Base-by-base conservation (phyloP, 139 green algal genomes). In the Nannochloris sp. region DNA sequence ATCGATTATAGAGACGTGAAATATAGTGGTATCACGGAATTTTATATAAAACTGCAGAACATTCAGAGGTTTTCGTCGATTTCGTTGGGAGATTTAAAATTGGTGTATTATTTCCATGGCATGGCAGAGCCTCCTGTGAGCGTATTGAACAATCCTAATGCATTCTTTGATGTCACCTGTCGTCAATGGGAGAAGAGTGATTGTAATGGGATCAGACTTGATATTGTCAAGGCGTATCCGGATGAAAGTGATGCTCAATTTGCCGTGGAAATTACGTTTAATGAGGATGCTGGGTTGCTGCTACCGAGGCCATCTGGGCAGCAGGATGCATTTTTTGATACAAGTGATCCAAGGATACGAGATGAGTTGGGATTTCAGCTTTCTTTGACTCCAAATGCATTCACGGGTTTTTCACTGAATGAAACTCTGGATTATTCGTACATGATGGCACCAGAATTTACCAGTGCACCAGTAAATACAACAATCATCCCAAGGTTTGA, bases 81-180 rank as follows among this genome's bases (percentile, higher is more conserved):
- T 1, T 26, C 61, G 20, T 33, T 88, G 17, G 36, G 61, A 4
- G 10, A 58, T 25, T 31, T 83, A 2, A 48, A 49, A 17, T 29
- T 87, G 26, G 67, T 88, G 62, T 89, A 89, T 73, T 89, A 70
- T 65, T 79, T 89, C 26, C 61, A 86, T 17, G 66, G 59, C 0
- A 69, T 60, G 4, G 20, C 48, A 10, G 63, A 61, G 2, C 16
- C 40, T 5, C 62, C 46, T 23, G 13, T 45, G 44, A 49, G 33
- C 28, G 40, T 48, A 13, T 51, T 59, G 44, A 40, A 23, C 29
- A 28, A 13, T 46, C 56, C 56, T 23, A 29, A 43, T 6, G 16
- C 56, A 10, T 62, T 63, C 49, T 63, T 75, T 9, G 3, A 37
- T 5, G 63, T 40, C 37, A 66, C 58, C 25, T 82, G 80, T 55